Conservation (phyloP, 1,284 basidiomycete species). For the Ganoderma sinense region DNA sequence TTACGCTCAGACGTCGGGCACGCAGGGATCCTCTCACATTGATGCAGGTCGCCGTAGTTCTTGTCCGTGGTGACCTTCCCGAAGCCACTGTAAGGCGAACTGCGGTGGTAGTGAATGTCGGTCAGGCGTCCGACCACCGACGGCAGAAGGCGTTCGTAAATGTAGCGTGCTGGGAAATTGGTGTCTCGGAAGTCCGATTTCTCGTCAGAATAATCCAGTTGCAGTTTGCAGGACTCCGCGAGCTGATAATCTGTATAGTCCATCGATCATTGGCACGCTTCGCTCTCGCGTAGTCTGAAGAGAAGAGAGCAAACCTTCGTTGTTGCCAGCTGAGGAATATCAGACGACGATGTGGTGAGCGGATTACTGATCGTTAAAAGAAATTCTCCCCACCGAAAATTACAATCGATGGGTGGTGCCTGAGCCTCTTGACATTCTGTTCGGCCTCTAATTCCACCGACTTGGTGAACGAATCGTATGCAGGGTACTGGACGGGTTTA, state of each 20-base stretch:
- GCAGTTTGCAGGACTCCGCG: constrained; percentile 78
- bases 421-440: constrained; percentile 76
- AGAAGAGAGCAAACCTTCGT: constrained; percentile 64
- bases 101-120: constrained; percentile 82
- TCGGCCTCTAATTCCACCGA: constrained; percentile 75
- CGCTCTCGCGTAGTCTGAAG: neutral
- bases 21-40: constrained; percentile 64
- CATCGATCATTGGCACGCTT: constrained; percentile 15
- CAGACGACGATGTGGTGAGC: constrained; percentile 6
- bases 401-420: constrained; percentile 83
- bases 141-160: constrained; percentile 87
- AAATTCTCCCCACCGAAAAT: constrained; percentile 68
- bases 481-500: constrained; percentile 64
- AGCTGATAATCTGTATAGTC: constrained; percentile 72
- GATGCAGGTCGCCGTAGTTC: constrained; percentile 86
- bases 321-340: constrained; percentile 76
- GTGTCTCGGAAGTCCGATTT: constrained; percentile 83
- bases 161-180: constrained; percentile 86
- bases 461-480: constrained; percentile 73
- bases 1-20: neutral
- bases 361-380: neutral
- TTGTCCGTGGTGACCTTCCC: constrained; percentile 78
- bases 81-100: constrained; percentile 86
- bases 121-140: constrained; percentile 70
- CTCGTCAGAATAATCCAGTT: constrained; percentile 85